phyloP scores from a whole-genome alignment of 306 rosid species.

The Luffa acutangula region DNA sequence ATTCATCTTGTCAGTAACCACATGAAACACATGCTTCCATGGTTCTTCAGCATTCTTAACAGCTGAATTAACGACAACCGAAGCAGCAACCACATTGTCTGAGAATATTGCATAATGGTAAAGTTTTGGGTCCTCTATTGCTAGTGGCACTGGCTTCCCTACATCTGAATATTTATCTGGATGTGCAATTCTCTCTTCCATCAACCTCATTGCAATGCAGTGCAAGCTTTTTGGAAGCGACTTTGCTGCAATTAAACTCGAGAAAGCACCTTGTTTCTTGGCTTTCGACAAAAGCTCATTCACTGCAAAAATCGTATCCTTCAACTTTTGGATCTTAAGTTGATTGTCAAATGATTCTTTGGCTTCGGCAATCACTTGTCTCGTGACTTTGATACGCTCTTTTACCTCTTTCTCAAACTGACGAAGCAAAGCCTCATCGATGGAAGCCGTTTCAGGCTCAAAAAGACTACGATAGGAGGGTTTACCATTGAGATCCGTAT shows the following conservation, averaged over 20 bases:
- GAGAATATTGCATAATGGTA: constrained; percentile 13
- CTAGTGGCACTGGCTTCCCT: constrained; percentile 6
- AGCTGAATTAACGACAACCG: constrained; percentile 9
- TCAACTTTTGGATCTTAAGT: constrained; percentile 89
- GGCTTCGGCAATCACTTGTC: constrained; percentile 76
- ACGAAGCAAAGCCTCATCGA: constrained; percentile 62
- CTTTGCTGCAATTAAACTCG: constrained; percentile 78
- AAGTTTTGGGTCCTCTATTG: constrained; percentile 1
- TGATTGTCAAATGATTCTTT: constrained; percentile 89
- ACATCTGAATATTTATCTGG: constrained; percentile 10
- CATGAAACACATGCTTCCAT: constrained; percentile 9
- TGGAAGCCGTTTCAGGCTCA: constrained; percentile 38
- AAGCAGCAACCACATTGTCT: constrained; percentile 6
- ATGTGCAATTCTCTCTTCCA: constrained; percentile 11
- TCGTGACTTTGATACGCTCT: constrained; percentile 66
- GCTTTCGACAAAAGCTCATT: constrained; percentile 80
- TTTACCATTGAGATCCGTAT: constrained; percentile 61
- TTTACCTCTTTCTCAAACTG: constrained; percentile 91
- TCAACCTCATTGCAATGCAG: constrained; percentile 11
- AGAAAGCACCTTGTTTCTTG: constrained; percentile 94
- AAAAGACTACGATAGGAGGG: constrained; percentile 43
- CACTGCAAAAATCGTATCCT: constrained; percentile 80
- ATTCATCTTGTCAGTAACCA: constrained; percentile 12
- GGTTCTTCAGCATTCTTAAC: constrained; percentile 8
- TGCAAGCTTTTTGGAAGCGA: constrained; percentile 10